A percentile compares a stretch with the other conserved stretches of the same genome.
These are phyloP conservation scores for Backusella tarrabulga DNA, from an alignment of 192 early-diverging fungal genomes.

Conservation along the genomic window DNA sequence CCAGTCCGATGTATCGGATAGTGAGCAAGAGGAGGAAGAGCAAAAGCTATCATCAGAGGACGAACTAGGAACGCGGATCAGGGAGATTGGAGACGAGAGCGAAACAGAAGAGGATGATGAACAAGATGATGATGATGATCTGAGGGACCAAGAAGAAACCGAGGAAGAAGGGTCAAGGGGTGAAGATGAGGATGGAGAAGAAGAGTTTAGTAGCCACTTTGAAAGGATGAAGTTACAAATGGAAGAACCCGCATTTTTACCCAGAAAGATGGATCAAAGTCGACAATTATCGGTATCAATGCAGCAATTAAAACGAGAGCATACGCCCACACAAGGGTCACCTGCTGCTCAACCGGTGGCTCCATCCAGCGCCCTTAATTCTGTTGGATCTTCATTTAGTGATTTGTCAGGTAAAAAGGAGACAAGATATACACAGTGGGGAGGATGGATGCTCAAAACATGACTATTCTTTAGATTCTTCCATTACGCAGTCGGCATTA, in stretches of 20 bases:
- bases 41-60: not conserved
- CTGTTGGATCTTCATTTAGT: conserved; percentile 47
- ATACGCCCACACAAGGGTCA: not conserved
- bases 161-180: not conserved
- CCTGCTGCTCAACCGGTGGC: not conserved
- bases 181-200: not conserved
- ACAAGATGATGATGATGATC: not conserved
- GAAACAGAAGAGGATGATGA: not conserved
- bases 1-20: not conserved
- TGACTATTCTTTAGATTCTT: conserved; percentile 37
- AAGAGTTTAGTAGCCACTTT: conserved; percentile 14
- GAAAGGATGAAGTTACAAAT: conserved; percentile 5
- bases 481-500: conserved; percentile 53
- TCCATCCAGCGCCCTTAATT: conserved; percentile 19
- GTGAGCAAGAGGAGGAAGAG: not conserved
- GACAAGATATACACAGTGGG: no score
- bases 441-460: no score
- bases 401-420: conserved; percentile 41
- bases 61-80: not conserved
- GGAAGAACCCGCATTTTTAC: conserved; percentile 23
- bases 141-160: not conserved
- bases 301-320: conserved; percentile 3
- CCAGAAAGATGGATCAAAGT: not conserved
- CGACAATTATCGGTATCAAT: not conserved
- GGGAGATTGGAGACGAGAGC: not conserved